Percentiles rank a stretch among this genome's conserved stretches.
Evolutionary conservation across 495 filamentous ascomycete genomes (phyloP).

Genomic region (Tuber indicum): DNA sequence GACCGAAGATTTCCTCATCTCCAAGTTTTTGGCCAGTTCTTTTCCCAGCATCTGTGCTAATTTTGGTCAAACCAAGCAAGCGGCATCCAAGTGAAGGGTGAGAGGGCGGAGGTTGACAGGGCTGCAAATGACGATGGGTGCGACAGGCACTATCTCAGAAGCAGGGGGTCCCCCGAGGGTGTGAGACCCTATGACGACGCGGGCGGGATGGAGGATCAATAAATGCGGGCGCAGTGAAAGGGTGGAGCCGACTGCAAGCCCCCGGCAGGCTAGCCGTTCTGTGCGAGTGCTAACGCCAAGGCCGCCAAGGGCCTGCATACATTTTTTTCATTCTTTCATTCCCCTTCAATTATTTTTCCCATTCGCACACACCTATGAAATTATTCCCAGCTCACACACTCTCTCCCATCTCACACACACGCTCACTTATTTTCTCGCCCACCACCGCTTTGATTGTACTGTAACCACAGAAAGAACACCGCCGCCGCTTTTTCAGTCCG

Average conservation of each 20-base stretch:
- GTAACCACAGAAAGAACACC: conserved; percentile 1
- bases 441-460: background rate
- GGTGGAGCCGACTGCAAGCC: conserved; percentile 40
- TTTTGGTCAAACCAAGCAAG: conserved; percentile 34
- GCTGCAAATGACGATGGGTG: conserved; percentile 34
- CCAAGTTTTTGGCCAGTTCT: conserved; percentile 31
- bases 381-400: background rate
- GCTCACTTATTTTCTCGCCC: background rate
- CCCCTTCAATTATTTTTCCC: conserved; percentile 7
- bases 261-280: conserved; percentile 36
- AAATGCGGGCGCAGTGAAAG: conserved; percentile 35
- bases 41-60: conserved; percentile 22
- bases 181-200: conserved; percentile 39
- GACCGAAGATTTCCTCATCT: conserved; percentile 35
- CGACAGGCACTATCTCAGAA: conserved; percentile 31
- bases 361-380: conserved; percentile 7
- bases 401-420: background rate
- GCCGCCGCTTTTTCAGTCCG: background rate
- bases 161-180: conserved; percentile 37
- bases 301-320: conserved; percentile 17
- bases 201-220: conserved; percentile 39
- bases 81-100: conserved; percentile 36
- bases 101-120: conserved; percentile 33
- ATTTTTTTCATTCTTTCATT: background rate
- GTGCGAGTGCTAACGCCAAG: conserved; percentile 33